phyloP scores from a whole-genome alignment of 2,329 filamentous ascomycete genomes.

The Pseudocercospora vitis region DNA sequence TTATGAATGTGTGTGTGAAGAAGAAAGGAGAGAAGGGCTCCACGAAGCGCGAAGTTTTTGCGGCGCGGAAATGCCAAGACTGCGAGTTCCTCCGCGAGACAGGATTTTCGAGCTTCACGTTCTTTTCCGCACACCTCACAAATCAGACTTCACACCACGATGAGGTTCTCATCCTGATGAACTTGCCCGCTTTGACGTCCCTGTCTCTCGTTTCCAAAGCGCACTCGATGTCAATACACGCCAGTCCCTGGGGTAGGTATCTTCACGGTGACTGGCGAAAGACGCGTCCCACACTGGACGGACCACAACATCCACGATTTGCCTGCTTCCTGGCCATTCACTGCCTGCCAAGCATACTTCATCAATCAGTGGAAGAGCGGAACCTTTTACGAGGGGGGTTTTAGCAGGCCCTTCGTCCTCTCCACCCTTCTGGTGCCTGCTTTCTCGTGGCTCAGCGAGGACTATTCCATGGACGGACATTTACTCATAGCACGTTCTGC shows the following conservation, averaged over 20 bases:
- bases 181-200: too few species aligned
- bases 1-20: conserved; percentile 27
- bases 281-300: not conserved
- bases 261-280: too few species aligned
- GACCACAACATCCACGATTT: conserved; percentile 46
- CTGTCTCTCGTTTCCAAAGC: too few species aligned
- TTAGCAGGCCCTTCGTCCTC: conserved; percentile 55
- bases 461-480: conserved; percentile 53
- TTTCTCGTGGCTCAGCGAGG: conserved; percentile 43
- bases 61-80: conserved; percentile 10
- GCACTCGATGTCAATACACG: too few species aligned
- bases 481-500: too few species aligned
- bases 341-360: conserved; percentile 52
- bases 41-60: conserved; percentile 3
- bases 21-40: conserved; percentile 17
- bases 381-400: conserved; percentile 37
- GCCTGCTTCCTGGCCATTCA: conserved; percentile 50
- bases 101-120: too few species aligned
- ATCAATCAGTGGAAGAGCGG: conserved; percentile 53
- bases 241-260: too few species aligned
- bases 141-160: too few species aligned
- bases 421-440: conserved; percentile 50
- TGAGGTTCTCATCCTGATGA: too few species aligned
- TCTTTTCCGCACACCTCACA: too few species aligned
- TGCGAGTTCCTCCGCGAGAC: too few species aligned